Evolutionary conservation across 768 basidiomycete species (phyloP).

Genomic region (Suillus variegatus): DNA sequence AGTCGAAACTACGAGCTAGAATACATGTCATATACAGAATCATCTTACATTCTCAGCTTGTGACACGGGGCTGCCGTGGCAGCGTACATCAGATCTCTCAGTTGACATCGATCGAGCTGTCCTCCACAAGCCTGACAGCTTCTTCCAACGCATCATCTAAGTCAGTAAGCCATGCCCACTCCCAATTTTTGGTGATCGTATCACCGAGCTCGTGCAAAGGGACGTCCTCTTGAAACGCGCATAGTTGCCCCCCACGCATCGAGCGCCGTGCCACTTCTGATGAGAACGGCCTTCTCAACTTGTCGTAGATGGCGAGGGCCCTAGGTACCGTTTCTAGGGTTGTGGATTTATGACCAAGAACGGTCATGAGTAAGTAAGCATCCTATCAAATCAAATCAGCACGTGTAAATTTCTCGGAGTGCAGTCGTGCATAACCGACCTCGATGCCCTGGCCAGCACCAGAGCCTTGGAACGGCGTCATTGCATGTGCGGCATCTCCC

Average conservation of each 20-base stretch:
- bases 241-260: conserved; percentile 19
- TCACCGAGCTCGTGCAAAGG: conserved; percentile 42
- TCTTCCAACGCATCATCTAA: conserved; percentile 24
- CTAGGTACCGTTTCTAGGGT: conserved; percentile 36
- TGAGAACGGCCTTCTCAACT: conserved; percentile 49
- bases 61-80: neutral
- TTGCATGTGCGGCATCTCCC: conserved; percentile 45
- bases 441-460: conserved; percentile 48
- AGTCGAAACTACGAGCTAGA: neutral
- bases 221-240: conserved; percentile 19
- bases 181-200: conserved; percentile 52
- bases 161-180: conserved; percentile 45
- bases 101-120: neutral
- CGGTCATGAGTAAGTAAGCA: conserved; percentile 36
- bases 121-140: conserved; percentile 18
- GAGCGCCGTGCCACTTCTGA: conserved; percentile 33
- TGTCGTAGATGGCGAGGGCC: conserved; percentile 49
- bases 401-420: neutral
- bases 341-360: conserved; percentile 45
- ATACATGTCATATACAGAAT: neutral
- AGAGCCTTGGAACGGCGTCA: conserved; percentile 44
- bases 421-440: conserved; percentile 24
- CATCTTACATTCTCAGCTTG: neutral
- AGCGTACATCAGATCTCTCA: neutral
- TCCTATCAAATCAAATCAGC: conserved; percentile 25